A percentile compares a stretch with the other conserved stretches of the same genome.
phyloP scores from a whole-genome alignment of 75 land plant genomes.

The Selaginella moellendorffii region DNA sequence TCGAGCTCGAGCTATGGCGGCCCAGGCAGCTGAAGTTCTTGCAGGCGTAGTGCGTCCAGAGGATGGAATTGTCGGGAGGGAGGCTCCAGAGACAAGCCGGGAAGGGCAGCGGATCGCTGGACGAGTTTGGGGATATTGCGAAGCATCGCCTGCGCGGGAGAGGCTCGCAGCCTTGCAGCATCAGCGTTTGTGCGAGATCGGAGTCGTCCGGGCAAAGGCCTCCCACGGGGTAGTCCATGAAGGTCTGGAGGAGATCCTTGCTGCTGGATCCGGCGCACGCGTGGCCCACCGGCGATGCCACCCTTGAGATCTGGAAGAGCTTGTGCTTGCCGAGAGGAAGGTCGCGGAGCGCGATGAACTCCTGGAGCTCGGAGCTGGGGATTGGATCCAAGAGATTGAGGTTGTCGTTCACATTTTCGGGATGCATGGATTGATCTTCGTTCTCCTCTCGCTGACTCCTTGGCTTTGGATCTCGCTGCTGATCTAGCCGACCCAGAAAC shows the following conservation, averaged over 20 bases:
- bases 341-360: background rate
- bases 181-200: background rate
- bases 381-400: background rate
- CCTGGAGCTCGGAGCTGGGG: background rate
- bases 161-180: conserved; percentile 7
- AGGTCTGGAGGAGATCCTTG: background rate
- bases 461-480: background rate
- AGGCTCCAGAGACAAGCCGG: background rate
- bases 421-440: too few relatives aligned
- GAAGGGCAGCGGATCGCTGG: background rate
- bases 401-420: too few relatives aligned
- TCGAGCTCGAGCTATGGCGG: too few relatives aligned
- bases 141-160: conserved; percentile 4
- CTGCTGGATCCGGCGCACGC: background rate
- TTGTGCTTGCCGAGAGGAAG: background rate
- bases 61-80: background rate
- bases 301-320: background rate
- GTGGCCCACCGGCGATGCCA: background rate
- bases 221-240: background rate
- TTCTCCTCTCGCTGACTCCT: background rate
- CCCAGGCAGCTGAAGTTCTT: conserved; percentile 1
- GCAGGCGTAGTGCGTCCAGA: background rate
- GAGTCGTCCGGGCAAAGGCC: conserved; percentile 3
- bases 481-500: too few relatives aligned
- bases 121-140: background rate